Evolutionary conservation across 2,329 filamentous ascomycete genomes (phyloP).

Genomic region (Colletotrichum limetticola): DNA sequence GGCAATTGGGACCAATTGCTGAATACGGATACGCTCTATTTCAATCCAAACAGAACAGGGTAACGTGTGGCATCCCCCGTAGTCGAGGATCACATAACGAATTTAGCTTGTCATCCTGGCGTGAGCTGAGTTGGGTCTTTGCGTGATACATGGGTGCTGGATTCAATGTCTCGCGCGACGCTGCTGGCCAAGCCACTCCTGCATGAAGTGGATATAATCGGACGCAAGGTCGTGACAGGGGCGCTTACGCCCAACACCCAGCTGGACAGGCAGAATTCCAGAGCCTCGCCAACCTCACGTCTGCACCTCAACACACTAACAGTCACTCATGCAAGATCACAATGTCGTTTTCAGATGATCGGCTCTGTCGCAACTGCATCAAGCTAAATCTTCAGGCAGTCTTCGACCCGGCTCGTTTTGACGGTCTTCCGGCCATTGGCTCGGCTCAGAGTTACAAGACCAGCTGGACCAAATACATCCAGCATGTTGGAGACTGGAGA

Average conservation of each 20-base stretch:
- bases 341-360: conserved; percentile 1
- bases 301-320: neutral
- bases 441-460: neutral
- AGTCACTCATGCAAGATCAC: neutral
- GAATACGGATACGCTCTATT: conserved; percentile 6
- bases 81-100: neutral
- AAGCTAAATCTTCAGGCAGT: neutral
- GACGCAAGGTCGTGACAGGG: neutral
- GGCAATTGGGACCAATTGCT: conserved; percentile 4
- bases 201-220: neutral
- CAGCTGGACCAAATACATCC: conserved; percentile 12
- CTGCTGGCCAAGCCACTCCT: neutral
- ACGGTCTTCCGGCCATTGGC: neutral
- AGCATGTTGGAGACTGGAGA: conserved; percentile 1
- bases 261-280: neutral
- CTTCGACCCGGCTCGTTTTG: neutral
- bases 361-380: conserved; percentile 10
- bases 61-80: neutral
- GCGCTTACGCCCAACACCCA: neutral
- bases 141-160: neutral
- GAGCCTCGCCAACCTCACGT: neutral
- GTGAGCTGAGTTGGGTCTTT: neutral
- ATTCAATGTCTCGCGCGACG: neutral
- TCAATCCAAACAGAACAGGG: neutral
- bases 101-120: no score